These are phyloP conservation scores for Claviceps pusilla DNA, from an alignment of 2,329 filamentous ascomycete genomes.

Conservation along the genomic window DNA sequence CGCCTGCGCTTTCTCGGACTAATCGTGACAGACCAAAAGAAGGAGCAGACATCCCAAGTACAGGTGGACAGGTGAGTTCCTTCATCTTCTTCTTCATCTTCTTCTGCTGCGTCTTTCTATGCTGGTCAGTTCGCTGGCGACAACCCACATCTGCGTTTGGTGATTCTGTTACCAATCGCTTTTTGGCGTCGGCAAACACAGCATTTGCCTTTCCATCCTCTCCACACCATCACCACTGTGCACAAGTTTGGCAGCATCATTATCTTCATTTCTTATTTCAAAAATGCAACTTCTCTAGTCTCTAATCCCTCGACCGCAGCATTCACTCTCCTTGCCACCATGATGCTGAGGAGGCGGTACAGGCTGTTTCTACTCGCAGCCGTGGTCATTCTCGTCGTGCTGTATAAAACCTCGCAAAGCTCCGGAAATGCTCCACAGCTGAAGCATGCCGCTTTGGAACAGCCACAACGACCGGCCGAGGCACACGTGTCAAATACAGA, in stretches of 20 bases:
- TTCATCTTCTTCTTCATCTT: too few species aligned
- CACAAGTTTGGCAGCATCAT: background rate
- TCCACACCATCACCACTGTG: background rate
- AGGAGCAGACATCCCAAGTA: too few species aligned
- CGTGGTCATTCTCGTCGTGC: constrained; percentile 37
- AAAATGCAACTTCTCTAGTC: background rate
- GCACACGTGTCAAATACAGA: background rate
- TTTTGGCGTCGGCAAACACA: too few species aligned
- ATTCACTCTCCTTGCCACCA: constrained; percentile 3
- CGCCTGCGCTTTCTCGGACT: too few species aligned
- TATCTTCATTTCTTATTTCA: background rate
- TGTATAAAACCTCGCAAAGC: constrained; percentile 33
- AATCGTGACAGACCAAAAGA: too few species aligned
- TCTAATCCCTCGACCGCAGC: background rate
- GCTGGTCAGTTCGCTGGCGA: too few species aligned
- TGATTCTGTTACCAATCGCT: too few species aligned
- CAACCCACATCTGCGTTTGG: too few species aligned
- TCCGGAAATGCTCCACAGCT: constrained; percentile 18
- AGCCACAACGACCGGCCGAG: background rate
- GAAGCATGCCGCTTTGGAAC: background rate
- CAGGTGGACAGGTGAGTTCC: too few species aligned
- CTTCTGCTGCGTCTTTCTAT: too few species aligned
- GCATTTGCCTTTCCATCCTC: background rate
- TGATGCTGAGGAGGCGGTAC: constrained; percentile 47
- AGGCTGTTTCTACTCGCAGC: constrained; percentile 44